These are phyloP conservation scores for Trichoderma sp. DNA, from an alignment of 2,329 filamentous ascomycete genomes.

Conservation along the genomic window DNA sequence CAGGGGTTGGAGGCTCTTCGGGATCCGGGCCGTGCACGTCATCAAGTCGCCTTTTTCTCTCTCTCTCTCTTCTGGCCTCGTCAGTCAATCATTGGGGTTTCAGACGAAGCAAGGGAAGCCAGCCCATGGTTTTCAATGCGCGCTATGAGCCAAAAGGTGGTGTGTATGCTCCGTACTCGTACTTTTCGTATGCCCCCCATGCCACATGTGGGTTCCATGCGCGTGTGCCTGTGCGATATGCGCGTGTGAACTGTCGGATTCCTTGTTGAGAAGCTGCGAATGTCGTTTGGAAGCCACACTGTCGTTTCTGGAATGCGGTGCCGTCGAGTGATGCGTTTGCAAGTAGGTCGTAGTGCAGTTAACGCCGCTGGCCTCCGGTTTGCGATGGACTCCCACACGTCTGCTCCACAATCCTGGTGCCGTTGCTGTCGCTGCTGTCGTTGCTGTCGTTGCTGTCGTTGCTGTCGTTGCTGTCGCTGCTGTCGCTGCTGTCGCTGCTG, in stretches of 20 bases:
- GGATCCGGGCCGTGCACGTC: conserved; percentile 20
- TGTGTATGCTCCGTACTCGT: not conserved
- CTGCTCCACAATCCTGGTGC: conserved; percentile 12
- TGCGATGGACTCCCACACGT: conserved; percentile 5
- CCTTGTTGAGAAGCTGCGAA: not conserved
- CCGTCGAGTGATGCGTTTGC: conserved; percentile 18
- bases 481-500: too few species aligned
- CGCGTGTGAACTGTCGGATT: conserved; percentile 10
- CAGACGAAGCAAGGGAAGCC: conserved; percentile 6
- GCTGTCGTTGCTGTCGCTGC: too few species aligned
- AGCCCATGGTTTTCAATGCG: conserved; percentile 4
- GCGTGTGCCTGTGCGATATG: conserved; percentile 3
- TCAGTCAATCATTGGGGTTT: conserved; percentile 1
- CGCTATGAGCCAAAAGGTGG: conserved; percentile 2
- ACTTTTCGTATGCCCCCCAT: not conserved
- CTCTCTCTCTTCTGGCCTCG: conserved; percentile 3
- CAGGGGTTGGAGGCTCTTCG: conserved; percentile 20
- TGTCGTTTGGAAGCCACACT: not conserved
- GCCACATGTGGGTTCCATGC: not conserved
- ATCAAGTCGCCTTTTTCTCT: conserved; percentile 16
- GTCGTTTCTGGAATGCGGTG: conserved; percentile 16
- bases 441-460: too few species aligned
- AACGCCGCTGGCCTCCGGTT: conserved; percentile 13
- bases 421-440: too few species aligned
- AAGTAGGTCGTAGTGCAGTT: too few species aligned